These are phyloP conservation scores for Strobilomyces dryophilus DNA, from an alignment of 768 basidiomycete species.

Conservation along the genomic window DNA sequence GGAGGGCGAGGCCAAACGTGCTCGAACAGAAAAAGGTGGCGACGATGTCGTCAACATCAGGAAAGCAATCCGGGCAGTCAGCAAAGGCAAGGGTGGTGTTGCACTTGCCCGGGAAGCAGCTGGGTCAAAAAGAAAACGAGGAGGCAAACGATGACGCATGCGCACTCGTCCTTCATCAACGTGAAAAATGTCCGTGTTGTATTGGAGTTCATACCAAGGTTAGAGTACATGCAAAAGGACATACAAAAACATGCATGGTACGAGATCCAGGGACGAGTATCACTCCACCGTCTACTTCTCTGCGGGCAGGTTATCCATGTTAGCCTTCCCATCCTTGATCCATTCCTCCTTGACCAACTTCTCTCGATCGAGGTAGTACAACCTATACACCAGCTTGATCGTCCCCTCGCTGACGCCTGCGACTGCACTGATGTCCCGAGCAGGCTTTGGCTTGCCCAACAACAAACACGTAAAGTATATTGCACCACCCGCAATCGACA, in stretches of 20 bases:
- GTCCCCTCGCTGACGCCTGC: conserved; percentile 96
- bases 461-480: conserved; percentile 91
- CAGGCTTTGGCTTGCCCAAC: conserved; percentile 67
- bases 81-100: conserved; percentile 61
- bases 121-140: conserved; percentile 24
- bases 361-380: conserved; percentile 70
- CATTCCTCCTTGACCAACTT: conserved; percentile 83
- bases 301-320: conserved; percentile 28
- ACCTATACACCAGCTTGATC: conserved; percentile 82
- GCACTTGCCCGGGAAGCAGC: conserved; percentile 47
- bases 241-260: conserved; percentile 19
- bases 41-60: conserved; percentile 74
- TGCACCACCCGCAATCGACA: conserved; percentile 97
- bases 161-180: no score
- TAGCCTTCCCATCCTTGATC: conserved; percentile 76
- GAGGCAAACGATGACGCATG: conserved; percentile 23
- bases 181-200: conserved; percentile 1
- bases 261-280: not conserved
- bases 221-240: conserved; percentile 11
- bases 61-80: conserved; percentile 80
- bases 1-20: conserved; percentile 62
- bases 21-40: conserved; percentile 40
- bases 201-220: conserved; percentile 10
- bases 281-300: conserved; percentile 18
- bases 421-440: conserved; percentile 83